Evolutionary conservation across 768 basidiomycete species (phyloP).

Genomic region (Cyclocybe cylindracea): DNA sequence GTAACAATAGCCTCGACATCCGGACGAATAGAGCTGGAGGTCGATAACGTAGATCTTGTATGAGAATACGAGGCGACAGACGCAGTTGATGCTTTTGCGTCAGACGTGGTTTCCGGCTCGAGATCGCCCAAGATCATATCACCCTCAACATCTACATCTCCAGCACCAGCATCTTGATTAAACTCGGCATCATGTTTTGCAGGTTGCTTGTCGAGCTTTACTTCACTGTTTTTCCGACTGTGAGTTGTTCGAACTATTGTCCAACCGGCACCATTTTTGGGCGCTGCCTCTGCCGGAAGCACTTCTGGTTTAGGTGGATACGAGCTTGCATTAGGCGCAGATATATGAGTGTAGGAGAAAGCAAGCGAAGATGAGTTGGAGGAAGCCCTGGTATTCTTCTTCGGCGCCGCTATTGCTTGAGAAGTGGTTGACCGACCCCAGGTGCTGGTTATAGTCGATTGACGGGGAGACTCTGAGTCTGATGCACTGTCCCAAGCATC

Average conservation of each 20-base stretch:
- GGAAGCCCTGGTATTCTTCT: constrained; percentile 49
- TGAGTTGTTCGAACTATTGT: constrained; percentile 62
- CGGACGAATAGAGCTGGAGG: constrained; percentile 53
- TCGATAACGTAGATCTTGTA: constrained; percentile 43
- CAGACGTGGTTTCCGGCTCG: constrained; percentile 51
- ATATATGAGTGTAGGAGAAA: constrained; percentile 81
- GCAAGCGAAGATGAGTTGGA: constrained; percentile 62
- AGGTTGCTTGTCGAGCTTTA: constrained; percentile 13
- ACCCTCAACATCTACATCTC: constrained; percentile 69
- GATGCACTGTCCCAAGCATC: constrained; percentile 87
- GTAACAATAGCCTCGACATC: constrained; percentile 77
- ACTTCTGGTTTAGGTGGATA: constrained; percentile 60
- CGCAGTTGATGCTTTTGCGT: constrained; percentile 18
- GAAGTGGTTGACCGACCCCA: constrained; percentile 39
- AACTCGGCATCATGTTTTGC: constrained; percentile 14
- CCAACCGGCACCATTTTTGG: constrained; percentile 61
- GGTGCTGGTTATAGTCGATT: constrained; percentile 48
- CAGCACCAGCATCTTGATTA: constrained; percentile 30
- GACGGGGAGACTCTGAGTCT: constrained; percentile 71
- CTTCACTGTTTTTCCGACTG: constrained; percentile 22
- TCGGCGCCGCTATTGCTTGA: constrained; percentile 45
- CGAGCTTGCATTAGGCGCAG: constrained; percentile 72
- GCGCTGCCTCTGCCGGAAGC: constrained; percentile 28
- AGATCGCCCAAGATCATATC: constrained; percentile 80
- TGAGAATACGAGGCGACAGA: constrained; percentile 35